phyloP scores from a whole-genome alignment of 495 filamentous ascomycete genomes.

The Pyronema omphalodes region DNA sequence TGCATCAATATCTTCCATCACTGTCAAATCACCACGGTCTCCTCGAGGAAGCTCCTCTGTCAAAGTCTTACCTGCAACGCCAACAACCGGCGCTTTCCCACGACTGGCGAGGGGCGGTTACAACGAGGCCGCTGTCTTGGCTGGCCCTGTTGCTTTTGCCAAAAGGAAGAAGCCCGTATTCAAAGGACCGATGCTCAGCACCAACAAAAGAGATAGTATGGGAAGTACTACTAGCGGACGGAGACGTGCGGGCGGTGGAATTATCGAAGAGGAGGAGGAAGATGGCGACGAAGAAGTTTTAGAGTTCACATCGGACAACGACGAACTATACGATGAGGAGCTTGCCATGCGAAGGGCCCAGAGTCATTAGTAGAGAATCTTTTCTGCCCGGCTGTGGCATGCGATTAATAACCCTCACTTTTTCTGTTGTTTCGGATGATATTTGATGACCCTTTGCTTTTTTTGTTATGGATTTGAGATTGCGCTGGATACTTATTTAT shows the following conservation, averaged over 20 bases:
- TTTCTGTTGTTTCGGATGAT: not conserved
- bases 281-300: conserved; percentile 30
- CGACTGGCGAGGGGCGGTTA: conserved; percentile 50
- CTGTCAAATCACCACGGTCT: conserved; percentile 41
- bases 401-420: not conserved
- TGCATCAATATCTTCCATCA: conserved; percentile 46
- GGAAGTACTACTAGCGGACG: conserved; percentile 36
- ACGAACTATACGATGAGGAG: not conserved
- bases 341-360: not conserved
- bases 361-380: not conserved
- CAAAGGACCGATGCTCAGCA: conserved; percentile 58
- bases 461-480: not conserved
- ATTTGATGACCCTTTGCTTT: not conserved
- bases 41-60: conserved; percentile 58
- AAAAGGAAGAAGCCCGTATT: conserved; percentile 78
- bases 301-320: conserved; percentile 1
- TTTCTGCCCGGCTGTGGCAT: not conserved
- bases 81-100: conserved; percentile 57
- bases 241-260: conserved; percentile 49
- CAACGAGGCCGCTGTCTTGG: conserved; percentile 25
- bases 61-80: conserved; percentile 86
- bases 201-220: conserved; percentile 25
- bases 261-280: conserved; percentile 73
- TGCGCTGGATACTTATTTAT: not conserved
- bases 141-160: conserved; percentile 61